Evolutionary conservation across 768 basidiomycete genomes (phyloP).

Genomic region (Suillus ampliporus): DNA sequence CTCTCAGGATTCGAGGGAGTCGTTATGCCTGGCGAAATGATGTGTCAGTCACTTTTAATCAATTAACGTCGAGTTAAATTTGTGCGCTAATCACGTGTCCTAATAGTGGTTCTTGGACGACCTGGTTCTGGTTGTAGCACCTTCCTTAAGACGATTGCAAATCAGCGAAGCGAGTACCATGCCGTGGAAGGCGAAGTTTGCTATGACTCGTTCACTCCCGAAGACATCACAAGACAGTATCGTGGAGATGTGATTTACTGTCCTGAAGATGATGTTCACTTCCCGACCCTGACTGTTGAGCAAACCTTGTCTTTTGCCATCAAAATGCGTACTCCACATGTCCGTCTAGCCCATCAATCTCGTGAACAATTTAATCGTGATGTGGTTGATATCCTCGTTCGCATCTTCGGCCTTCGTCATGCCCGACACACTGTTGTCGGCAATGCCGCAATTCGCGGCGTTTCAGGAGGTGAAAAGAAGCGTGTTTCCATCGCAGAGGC

Average conservation of each 20-base stretch:
- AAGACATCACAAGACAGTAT: conserved; percentile 78
- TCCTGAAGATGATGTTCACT: conserved; percentile 73
- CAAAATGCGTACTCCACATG: conserved; percentile 74
- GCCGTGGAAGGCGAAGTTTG: conserved; percentile 72
- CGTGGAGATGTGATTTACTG: conserved; percentile 78
- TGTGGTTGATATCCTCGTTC: conserved; percentile 66
- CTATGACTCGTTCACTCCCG: conserved; percentile 80
- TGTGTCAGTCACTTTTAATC: conserved; percentile 51
- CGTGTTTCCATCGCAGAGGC: conserved; percentile 86
- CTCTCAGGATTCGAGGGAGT: conserved; percentile 60
- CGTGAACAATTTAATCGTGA: conserved; percentile 60
- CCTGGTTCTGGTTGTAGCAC: conserved; percentile 88
- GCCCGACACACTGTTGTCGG: conserved; percentile 82
- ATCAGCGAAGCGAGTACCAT: conserved; percentile 70
- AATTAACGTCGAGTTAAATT: background rate
- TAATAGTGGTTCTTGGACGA: conserved; percentile 68
- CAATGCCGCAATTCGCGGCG: conserved; percentile 83
- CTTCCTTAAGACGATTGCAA: conserved; percentile 84
- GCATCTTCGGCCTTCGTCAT: conserved; percentile 86
- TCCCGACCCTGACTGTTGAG: conserved; percentile 80
- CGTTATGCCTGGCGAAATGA: conserved; percentile 69
- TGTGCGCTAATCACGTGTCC: background rate
- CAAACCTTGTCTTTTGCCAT: conserved; percentile 78
- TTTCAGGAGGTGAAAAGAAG: conserved; percentile 83
- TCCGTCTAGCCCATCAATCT: conserved; percentile 70